These are phyloP conservation scores for Rhodotorula sp. DNA, from an alignment of 1,284 basidiomycete species.

Conservation along the genomic window DNA sequence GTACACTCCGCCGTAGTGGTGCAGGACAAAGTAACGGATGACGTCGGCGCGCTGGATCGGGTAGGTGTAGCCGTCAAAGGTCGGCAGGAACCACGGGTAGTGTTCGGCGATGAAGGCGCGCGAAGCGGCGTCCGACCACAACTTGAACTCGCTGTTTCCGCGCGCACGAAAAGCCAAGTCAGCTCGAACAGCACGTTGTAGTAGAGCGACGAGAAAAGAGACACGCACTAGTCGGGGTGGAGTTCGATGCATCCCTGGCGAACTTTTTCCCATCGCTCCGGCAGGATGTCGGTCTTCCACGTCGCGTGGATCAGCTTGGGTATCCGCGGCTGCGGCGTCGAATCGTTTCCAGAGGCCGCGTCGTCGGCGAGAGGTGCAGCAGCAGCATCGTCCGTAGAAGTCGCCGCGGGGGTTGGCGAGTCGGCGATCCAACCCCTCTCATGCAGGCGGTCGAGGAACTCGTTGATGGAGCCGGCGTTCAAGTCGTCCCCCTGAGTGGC, in stretches of 20 bases:
- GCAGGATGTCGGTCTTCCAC: conserved; percentile 89
- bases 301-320: conserved; percentile 97
- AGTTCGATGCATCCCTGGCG: conserved; percentile 50
- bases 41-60: conserved; percentile 94
- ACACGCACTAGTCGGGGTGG: conserved; percentile 77
- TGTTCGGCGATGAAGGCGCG: conserved; percentile 83
- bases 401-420: conserved; percentile 50
- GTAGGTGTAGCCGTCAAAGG: conserved; percentile 89
- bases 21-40: conserved; percentile 96
- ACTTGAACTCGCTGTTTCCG: conserved; percentile 76
- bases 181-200: background rate
- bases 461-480: conserved; percentile 9
- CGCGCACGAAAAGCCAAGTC: background rate
- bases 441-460: conserved; percentile 24
- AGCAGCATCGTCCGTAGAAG: no score
- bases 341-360: conserved; percentile 54
- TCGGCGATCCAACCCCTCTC: conserved; percentile 31
- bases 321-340: conserved; percentile 63
- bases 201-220: no score
- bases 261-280: conserved; percentile 70
- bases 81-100: conserved; percentile 89
- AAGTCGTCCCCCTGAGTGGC: conserved; percentile 8
- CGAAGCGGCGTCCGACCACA: conserved; percentile 92
- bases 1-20: conserved; percentile 94
- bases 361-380: background rate